Evolutionary conservation across 768 basidiomycete genomes (phyloP).

Genomic region (Postia placenta): DNA sequence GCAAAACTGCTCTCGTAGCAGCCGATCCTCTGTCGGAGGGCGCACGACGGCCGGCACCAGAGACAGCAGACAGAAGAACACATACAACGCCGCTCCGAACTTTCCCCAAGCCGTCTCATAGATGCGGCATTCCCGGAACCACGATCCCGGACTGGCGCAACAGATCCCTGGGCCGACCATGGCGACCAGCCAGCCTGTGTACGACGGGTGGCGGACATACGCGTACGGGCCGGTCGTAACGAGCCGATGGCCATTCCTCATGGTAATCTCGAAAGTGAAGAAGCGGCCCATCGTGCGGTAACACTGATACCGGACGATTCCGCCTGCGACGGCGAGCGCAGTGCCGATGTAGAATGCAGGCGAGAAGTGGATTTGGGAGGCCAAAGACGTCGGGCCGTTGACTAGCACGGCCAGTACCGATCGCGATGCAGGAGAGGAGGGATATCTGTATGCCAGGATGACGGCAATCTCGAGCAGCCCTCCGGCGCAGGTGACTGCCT

Average conservation of each 20-base stretch:
- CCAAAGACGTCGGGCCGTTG: not conserved
- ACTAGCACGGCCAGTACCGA: not conserved
- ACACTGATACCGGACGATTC: slow-evolving; percentile 11
- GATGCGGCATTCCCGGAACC: slow-evolving; percentile 12
- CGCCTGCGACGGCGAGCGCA: slow-evolving; percentile 9
- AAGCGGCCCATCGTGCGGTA: slow-evolving; percentile 20
- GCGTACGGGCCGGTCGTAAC: slow-evolving; percentile 24
- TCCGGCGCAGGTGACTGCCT: not conserved
- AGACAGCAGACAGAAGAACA: not conserved
- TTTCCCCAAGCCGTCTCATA: slow-evolving; percentile 7
- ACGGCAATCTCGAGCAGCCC: not conserved
- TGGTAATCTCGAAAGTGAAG: slow-evolving; percentile 25
- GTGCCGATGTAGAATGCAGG: slow-evolving; percentile 12
- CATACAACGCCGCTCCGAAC: slow-evolving; percentile 2
- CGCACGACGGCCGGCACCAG: not conserved
- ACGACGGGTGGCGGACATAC: slow-evolving; percentile 24
- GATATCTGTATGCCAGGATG: not conserved
- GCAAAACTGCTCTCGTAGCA: slow-evolving; percentile 1
- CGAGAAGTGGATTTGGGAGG: slow-evolving; percentile 4
- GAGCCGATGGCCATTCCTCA: slow-evolving; percentile 20
- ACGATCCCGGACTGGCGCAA: slow-evolving; percentile 10
- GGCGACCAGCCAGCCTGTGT: slow-evolving; percentile 12
- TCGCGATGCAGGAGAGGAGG: not conserved
- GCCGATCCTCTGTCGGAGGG: not conserved
- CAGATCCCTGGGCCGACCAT: slow-evolving; percentile 7